Evolutionary conservation across 331 rosid genomes (phyloP).

Genomic region (Saraca asoca): DNA sequence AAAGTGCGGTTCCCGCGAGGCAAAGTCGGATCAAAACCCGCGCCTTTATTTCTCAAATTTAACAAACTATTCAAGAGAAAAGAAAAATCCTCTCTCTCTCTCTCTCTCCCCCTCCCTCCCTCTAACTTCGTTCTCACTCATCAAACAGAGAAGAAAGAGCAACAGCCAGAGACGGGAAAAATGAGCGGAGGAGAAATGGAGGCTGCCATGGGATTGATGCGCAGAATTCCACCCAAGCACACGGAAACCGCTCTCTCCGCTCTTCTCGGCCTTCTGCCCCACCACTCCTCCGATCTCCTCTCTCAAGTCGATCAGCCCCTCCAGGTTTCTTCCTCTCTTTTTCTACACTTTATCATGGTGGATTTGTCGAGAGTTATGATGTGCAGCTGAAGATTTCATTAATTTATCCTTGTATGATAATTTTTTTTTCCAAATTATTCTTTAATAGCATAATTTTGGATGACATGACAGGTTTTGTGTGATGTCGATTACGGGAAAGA

Average conservation of each 20-base stretch:
- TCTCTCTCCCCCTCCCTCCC: no score
- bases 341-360: background rate
- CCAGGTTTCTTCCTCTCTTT: conserved; percentile 53
- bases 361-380: no score
- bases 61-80: no score
- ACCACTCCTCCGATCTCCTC: conserved; percentile 91
- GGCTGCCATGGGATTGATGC: conserved; percentile 96
- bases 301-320: conserved; percentile 97
- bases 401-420: background rate
- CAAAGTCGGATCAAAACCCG: conserved; percentile 41
- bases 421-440: background rate
- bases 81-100: no score
- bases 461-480: conserved; percentile 56
- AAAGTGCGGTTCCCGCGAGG: conserved; percentile 48
- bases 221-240: conserved; percentile 90
- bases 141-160: conserved; percentile 3
- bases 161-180: background rate
- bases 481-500: conserved; percentile 73
- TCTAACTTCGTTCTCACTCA: background rate
- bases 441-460: conserved; percentile 5
- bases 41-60: background rate
- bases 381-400: no score
- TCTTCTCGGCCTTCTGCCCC: conserved; percentile 82
- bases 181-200: conserved; percentile 48
- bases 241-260: conserved; percentile 87